A percentile compares a stretch with the other conserved stretches of the same genome.
These are phyloP conservation scores for Brassica rapa DNA, from an alignment of 345 rosid species.

Conservation along the genomic window DNA sequence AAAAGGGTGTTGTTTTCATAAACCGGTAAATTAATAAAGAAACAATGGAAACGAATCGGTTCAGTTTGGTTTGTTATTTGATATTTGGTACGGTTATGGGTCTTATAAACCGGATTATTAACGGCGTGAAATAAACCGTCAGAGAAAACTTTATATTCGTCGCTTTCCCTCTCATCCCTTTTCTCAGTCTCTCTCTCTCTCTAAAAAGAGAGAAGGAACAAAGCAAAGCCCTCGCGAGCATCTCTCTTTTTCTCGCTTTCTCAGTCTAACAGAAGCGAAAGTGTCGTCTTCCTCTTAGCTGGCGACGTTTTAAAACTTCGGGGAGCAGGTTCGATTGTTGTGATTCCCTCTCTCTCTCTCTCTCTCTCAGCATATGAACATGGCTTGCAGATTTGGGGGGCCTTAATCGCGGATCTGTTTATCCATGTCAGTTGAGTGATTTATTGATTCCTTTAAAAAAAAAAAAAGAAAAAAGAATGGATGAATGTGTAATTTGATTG, in stretches of 20 bases:
- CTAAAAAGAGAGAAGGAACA: constrained; percentile 4
- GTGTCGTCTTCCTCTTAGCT: not conserved
- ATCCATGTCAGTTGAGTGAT: constrained; percentile 11
- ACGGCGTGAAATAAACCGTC: constrained; percentile 57
- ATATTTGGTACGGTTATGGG: not conserved
- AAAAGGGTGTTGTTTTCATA: not conserved
- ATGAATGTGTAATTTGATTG: too few species aligned
- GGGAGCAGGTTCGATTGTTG: constrained; percentile 27
- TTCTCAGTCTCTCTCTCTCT: too few species aligned
- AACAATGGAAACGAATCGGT: not conserved
- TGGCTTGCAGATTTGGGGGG: constrained; percentile 36
- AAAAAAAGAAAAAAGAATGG: too few species aligned
- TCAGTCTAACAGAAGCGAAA: too few species aligned
- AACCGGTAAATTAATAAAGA: not conserved
- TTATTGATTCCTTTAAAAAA: too few species aligned
- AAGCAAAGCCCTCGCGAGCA: constrained; percentile 29
- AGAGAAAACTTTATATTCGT: constrained; percentile 52
- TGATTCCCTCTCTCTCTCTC: constrained; percentile 3
- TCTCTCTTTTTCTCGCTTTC: not conserved
- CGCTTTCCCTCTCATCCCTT: constrained; percentile 34
- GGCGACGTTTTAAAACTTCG: constrained; percentile 10
- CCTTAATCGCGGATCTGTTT: constrained; percentile 61
- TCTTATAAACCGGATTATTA: not conserved
- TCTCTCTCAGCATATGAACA: constrained; percentile 25
- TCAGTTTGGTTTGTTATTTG: too few species aligned